Evolutionary conservation across 2,329 filamentous ascomycete genomes (phyloP), one percentile per base, ranked within the genome.

Genomic region (Amesomyces nigricolor): DNA sequence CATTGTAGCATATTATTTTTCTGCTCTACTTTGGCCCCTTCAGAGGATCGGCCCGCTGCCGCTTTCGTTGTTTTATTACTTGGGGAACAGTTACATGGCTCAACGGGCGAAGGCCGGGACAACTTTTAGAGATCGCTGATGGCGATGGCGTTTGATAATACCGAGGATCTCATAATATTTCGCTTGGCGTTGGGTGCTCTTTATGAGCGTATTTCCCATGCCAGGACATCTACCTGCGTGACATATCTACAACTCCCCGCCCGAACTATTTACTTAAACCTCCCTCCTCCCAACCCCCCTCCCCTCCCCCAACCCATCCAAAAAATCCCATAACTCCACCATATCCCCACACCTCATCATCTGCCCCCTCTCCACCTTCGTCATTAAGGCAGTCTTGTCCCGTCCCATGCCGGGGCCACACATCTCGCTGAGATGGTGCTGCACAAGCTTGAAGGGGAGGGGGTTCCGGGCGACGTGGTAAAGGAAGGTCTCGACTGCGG

Each of bases 361-460:
- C 30, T 69, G 68, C 14, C 68, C 67, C 58, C 83, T 73, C 66
- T 86, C 81, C 64, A 74, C 76, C 65, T 78, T 83, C n/a, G 64
- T 75, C 58, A 86, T 67, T 64, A 86, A 71, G 5, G 75, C 67
- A 2, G 66, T 67, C 68, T 81, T 81, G 64, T 80, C 73, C 11
- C 74, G 65, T 0, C 77, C 76, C 68, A 82, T 77, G 14, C 80
- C 81, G 4, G 80, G 78, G 1, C 73, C 76, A 60, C 76, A 79
- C 85, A 89, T 88, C 71, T 88, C 83, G 54, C 74, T 76, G 29
- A 88, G 66, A 66, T 88, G 86, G 66, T 88, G 85, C 54, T 83
- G 72, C 5, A 80, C 77, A 43, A 88, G 71, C 67, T 85, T 83
- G 60, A 82, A 78, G 2, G 83, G 84, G 29, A 88, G 71, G 5